Evolutionary conservation across 2,329 filamentous ascomycete species (phyloP), one percentile per base, ranked within the genome.

Genomic region (Elsinoe necatrix): DNA sequence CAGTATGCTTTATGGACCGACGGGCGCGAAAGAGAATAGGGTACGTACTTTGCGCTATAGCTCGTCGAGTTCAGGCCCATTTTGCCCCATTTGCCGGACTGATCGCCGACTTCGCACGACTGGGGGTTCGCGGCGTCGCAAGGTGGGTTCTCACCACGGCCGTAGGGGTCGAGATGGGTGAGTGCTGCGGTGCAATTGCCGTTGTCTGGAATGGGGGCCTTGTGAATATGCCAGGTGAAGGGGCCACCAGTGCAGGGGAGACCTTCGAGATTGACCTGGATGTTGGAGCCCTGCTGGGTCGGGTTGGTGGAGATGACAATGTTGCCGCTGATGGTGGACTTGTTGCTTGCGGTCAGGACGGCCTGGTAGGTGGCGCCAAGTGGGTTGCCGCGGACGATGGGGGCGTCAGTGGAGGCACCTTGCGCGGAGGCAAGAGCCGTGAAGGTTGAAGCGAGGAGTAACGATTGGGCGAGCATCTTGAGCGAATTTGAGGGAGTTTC

Each of bases 91-190:
- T 92, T 92, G 66, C 87, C 87, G 63, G 81, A 80, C 57, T 90
- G 75, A 68, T 92, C 87, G 61, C 88, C 87, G 9, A 87, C 81
- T 71, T 92, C 82, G 73, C 87, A 93, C 8, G 80, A 83, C 60
- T 79, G 70, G 6, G 84, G 84, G 5, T 72, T 66, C 8, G 67
- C 63, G 9, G 71, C 35, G 65, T 89, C 75, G 71, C 87, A 92
- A 4, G 77, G 64, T 3, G 82, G 74, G 1, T 70, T 71, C 65
- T 89, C 81, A 61, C 81, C 82, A 52, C 85, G 83, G 51, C 76
- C 67, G 68, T 78, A 87, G 16, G 87, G 87, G 65, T 91, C 86
- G 11, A 89, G 78, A 65, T 92, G 87, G 1, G 75, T 80, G 3
- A 80, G 74, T 1, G 87, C 84, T 3, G 70, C 69, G 52, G 80